Base-by-base conservation (phyloP, 495 filamentous ascomycete species). In the Talaromyces proteolyticus region DNA sequence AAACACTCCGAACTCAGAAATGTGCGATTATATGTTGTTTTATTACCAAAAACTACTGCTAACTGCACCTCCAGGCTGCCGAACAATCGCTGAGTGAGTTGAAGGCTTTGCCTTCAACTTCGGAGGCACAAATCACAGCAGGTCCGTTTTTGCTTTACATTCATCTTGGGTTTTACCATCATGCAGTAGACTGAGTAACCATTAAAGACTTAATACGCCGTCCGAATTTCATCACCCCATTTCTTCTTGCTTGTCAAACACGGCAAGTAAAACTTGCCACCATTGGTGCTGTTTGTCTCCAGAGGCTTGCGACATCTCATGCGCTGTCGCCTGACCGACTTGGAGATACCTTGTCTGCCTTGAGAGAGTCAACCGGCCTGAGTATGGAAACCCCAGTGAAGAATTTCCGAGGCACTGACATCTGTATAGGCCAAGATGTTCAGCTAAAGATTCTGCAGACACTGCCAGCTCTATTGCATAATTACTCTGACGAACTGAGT, bases 381-480 rank as follows among this genome's bases (percentile, higher is more conserved):
- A 77, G 84, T 84, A 69, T 44, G 62, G 57, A 16, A 16, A 24
- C 16, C 16, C 23, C 34, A 16, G 36, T 3, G 40, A 10, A n/a
- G 3, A 21, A 21, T 7, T 46, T 24, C 23, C 16, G 4, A 8
- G 3, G 19, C 53, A 44, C 64, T 75, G 44, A 77, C 47, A n/a
- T 3, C 67, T 18, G 57, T 20, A 57, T 67, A 77, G 91, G 85
- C 25, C 78, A 94, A 43, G 94, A 98, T 64, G 85, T 96, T 2
- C 93, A 98, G 58, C 79, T 98, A 44, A 98, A 96, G 67, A 94
- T 97, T 23, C 73, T 98, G 16, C 93, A 98, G 62, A 88, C 91
- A 0, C 70, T 98, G 24, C 93, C 94, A n/a, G 86, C 90, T 1
- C 61, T 98, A 34, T 69, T 96, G 6, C 91, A 96, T 55, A 93